A percentile compares a stretch with the other conserved stretches of the same genome.
Evolutionary conservation across 2,329 filamentous ascomycete species (phyloP).

Genomic region (Monosporascus cannonballus): DNA sequence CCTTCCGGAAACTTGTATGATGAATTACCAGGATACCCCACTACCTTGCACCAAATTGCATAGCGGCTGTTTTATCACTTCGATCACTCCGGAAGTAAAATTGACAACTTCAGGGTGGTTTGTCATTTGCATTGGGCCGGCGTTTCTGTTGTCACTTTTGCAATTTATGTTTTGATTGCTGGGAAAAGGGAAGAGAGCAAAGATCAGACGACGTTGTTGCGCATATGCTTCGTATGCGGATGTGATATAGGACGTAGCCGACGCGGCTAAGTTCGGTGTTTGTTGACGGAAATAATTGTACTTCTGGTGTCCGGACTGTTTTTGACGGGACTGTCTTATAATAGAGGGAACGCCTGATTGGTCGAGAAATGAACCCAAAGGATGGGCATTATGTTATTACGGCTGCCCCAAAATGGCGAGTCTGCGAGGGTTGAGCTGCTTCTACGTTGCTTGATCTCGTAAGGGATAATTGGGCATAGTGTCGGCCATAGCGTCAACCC

Average conservation of each 20-base stretch:
- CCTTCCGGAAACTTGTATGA: conserved; percentile 26
- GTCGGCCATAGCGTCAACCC: not conserved
- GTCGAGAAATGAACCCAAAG: not conserved
- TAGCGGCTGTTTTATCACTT: conserved; percentile 44
- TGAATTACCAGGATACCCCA: conserved; percentile 27
- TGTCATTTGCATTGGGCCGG: conserved; percentile 27
- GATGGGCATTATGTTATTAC: not conserved
- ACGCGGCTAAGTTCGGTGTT: conserved; percentile 1
- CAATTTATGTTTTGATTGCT: conserved; percentile 5
- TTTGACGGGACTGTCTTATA: not conserved
- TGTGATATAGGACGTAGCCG: conserved; percentile 7
- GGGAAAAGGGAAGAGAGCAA: conserved; percentile 5
- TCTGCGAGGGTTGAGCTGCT: not conserved
- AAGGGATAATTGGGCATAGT: not conserved
- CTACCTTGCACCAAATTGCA: conserved; percentile 45
- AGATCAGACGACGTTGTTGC: conserved; percentile 3
- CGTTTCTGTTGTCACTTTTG: conserved; percentile 20
- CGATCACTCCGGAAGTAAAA: conserved; percentile 18
- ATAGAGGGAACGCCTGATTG: not conserved
- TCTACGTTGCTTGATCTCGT: not conserved
- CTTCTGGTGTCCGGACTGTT: too few species aligned
- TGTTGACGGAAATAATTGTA: not conserved
- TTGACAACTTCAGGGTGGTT: conserved; percentile 21
- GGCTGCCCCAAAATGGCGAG: not conserved
- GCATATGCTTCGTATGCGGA: conserved; percentile 4